phyloP scores from a whole-genome alignment of 345 rosid species.

The Passiflora organensis region DNA sequence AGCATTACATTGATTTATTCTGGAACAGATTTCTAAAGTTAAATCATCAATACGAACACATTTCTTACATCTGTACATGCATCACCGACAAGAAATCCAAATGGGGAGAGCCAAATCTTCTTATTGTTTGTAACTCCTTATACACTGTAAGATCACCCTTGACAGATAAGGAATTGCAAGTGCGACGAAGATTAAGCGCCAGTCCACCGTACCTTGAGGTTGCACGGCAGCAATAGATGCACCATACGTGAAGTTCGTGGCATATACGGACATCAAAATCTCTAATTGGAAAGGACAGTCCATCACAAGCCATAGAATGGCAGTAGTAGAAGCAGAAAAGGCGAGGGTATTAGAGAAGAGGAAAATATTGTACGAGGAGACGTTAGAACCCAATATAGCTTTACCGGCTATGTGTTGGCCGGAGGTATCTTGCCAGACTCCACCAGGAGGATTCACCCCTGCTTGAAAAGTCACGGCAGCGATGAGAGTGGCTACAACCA shows the following conservation, averaged over 20 bases:
- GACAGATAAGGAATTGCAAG: not conserved
- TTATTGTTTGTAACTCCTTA: no score
- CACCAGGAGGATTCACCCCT: constrained; percentile 21
- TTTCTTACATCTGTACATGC: no score
- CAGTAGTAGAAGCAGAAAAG: not conserved
- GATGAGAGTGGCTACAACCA: constrained; percentile 11
- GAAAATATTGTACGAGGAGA: not conserved
- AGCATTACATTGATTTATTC: no score
- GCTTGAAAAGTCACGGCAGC: constrained; percentile 20
- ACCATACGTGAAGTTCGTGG: not conserved
- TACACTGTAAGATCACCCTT: no score
- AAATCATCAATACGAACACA: no score
- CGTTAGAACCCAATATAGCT: constrained; percentile 1
- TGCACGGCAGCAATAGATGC: not conserved
- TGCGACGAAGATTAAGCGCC: not conserved
- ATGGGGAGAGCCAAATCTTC: no score
- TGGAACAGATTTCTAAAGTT: no score
- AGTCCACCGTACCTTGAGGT: not conserved
- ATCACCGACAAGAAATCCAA: no score
- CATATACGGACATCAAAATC: not conserved
- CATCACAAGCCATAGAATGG: not conserved
- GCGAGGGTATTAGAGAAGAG: not conserved
- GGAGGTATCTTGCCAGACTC: constrained; percentile 23
- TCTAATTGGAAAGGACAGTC: not conserved
- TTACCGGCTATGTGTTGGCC: not conserved